Percentiles rank a stretch among this genome's conserved stretches.
Evolutionary conservation across 306 rosid genomes (phyloP).

Genomic region (Quercus robur): DNA sequence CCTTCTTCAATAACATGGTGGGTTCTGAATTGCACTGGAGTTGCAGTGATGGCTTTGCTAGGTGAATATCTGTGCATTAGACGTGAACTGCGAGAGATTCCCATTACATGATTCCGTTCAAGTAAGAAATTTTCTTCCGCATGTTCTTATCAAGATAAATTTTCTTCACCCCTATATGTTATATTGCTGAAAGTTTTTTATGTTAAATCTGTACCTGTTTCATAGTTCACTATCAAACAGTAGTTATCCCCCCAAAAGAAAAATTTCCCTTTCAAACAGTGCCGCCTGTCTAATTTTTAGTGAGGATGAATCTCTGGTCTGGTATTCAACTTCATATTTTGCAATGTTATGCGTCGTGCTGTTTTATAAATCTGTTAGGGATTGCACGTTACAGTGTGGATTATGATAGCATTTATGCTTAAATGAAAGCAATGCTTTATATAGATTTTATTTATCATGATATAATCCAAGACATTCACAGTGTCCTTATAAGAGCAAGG

Average conservation of each 20-base stretch:
- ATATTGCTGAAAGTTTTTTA: neutral
- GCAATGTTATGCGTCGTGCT: slow-evolving; percentile 9
- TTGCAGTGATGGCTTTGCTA: slow-evolving; percentile 79
- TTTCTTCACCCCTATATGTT: neutral
- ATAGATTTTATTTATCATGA: neutral
- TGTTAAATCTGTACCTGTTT: neutral
- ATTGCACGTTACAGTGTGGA: slow-evolving; percentile 1
- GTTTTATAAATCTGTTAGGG: neutral
- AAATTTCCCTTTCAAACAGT: neutral
- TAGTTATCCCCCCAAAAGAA: neutral
- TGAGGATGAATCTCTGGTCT: neutral
- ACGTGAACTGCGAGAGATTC: slow-evolving; percentile 75
- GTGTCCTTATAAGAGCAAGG: too few species aligned
- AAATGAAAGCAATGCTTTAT: neutral
- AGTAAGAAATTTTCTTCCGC: slow-evolving; percentile 48
- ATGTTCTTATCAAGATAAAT: slow-evolving; percentile 1
- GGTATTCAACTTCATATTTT: neutral
- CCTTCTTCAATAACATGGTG: slow-evolving; percentile 98
- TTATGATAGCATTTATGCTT: neutral
- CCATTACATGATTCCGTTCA: slow-evolving; percentile 67
- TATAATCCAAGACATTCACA: neutral
- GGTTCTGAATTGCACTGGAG: slow-evolving; percentile 87
- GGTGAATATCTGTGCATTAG: slow-evolving; percentile 72
- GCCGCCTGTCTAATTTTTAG: neutral
- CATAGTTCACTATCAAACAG: neutral